Percentiles rank a stretch among this genome's conserved stretches.
Evolutionary conservation across 2,329 filamentous ascomycete genomes (phyloP).

Genomic region (Neonectria neomacrospora): DNA sequence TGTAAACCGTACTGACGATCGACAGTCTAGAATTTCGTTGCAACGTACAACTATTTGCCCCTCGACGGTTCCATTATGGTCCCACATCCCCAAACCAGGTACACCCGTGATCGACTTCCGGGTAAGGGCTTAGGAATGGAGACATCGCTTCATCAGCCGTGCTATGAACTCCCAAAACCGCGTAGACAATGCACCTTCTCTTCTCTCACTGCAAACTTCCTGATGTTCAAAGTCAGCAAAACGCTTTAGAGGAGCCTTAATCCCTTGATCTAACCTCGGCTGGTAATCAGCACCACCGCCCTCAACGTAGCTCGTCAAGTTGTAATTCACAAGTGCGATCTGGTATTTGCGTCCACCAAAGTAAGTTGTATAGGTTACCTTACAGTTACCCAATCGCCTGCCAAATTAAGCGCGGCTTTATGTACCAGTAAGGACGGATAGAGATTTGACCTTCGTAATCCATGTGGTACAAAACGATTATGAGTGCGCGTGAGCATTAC

Average conservation of each 20-base stretch:
- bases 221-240: not conserved
- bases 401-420: no score
- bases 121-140: slow-evolving; percentile 16
- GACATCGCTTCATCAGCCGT: slow-evolving; percentile 20
- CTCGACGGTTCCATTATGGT: slow-evolving; percentile 9
- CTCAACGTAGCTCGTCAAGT: not conserved
- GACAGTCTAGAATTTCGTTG: not conserved
- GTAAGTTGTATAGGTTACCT: no score
- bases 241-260: not conserved
- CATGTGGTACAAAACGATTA: no score
- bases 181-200: not conserved
- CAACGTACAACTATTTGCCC: not conserved
- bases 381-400: no score
- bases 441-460: no score
- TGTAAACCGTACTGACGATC: not conserved
- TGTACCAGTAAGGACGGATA: no score
- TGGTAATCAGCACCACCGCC: not conserved
- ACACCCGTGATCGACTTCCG: slow-evolving; percentile 36
- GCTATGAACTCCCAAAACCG: not conserved
- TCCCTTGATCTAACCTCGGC: not conserved
- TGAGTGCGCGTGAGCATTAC: no score
- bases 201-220: not conserved
- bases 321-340: not conserved
- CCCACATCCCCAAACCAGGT: slow-evolving; percentile 27
- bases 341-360: no score